Evolutionary conservation across 768 basidiomycete species (phyloP), one percentile per base, ranked within the genome.

Genomic region (Mycena galopus): DNA sequence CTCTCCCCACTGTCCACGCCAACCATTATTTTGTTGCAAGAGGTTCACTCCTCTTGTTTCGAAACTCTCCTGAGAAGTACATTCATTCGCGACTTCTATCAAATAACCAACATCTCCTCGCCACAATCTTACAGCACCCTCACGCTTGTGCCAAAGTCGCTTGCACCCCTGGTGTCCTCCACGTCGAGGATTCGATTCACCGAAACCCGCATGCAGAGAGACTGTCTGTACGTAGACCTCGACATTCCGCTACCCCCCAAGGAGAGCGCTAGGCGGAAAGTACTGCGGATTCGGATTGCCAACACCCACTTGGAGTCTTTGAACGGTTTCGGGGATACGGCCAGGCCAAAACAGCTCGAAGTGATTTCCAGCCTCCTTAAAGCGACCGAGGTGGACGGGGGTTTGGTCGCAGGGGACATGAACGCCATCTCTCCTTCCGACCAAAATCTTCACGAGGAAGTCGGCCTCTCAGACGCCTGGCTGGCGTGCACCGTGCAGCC

Each of bases 261-360:
- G 23, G 76, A 72, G 1, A 71, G 29, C 16, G 69, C 78, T 32
- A 73, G 76, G 25, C 51, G 75, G 3, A 73, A 74, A 53, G 76
- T 79, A 29, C 78, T 81, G 56, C 80, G 79, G 16, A 33, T 88
- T 63, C 83, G 88, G 27, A 79, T 89, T 25, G 86, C 83, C 12
- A 89, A 88, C 73, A 87, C 87, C 19, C 88, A 89, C 61, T 79
- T 89, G 67, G 88, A 89, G 77, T 88, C 89, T 9, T 78, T 87
- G 50, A 19, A n/a, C 25, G 83, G 84, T 0, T 55, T 64, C 4
- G 86, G 86, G 17, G 74, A 83, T 75, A 67, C 56, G 17, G 81
- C 82, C 23, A 69, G 84, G 25, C 81, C 83, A 19, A 78, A 73
- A 44, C 88, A 89, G 79, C 64, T 89, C 60, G 69, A 70, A 17